These are phyloP conservation scores for Chlamydomonas eustigma DNA, from an alignment of 139 green algal species.

Conservation along the genomic window DNA sequence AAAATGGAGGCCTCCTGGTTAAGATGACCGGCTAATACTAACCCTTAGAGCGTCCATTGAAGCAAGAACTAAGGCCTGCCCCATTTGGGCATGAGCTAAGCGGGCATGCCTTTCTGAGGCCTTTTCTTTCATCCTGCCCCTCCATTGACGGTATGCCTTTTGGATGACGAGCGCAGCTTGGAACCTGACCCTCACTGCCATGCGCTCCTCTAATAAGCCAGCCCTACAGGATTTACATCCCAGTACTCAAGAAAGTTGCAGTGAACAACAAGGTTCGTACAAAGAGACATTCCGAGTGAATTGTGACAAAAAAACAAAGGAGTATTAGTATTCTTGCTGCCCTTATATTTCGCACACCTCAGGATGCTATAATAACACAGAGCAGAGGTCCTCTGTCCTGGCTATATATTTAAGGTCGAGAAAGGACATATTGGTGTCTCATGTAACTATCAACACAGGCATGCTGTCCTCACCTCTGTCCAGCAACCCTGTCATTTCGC, in stretches of 20 bases:
- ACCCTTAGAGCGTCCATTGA: neutral
- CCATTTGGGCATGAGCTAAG: neutral
- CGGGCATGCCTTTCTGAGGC: neutral
- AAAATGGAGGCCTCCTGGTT: too few relatives aligned
- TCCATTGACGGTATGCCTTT: slow-evolving; percentile 9
- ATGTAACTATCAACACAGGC: neutral
- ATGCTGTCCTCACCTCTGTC: neutral
- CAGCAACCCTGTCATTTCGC: neutral
- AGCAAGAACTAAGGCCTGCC: slow-evolving; percentile 23
- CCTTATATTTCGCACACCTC: neutral
- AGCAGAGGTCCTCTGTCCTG: too few relatives aligned
- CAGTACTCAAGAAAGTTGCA: too few relatives aligned
- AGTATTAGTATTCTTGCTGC: neutral
- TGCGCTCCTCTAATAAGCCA: neutral
- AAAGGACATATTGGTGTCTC: too few relatives aligned
- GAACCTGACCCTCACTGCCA: neutral
- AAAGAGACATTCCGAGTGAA: neutral
- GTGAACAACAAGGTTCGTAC: too few relatives aligned
- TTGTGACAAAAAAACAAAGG: neutral
- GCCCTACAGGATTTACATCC: neutral
- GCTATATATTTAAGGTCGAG: too few relatives aligned
- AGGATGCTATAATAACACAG: too few relatives aligned
- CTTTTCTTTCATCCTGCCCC: neutral
- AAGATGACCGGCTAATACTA: too few relatives aligned
- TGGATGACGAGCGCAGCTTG: slow-evolving; percentile 12